Evolutionary conservation across 208 protist genomes (phyloP).

Genomic region (Acanthamoeba rhysodes): DNA sequence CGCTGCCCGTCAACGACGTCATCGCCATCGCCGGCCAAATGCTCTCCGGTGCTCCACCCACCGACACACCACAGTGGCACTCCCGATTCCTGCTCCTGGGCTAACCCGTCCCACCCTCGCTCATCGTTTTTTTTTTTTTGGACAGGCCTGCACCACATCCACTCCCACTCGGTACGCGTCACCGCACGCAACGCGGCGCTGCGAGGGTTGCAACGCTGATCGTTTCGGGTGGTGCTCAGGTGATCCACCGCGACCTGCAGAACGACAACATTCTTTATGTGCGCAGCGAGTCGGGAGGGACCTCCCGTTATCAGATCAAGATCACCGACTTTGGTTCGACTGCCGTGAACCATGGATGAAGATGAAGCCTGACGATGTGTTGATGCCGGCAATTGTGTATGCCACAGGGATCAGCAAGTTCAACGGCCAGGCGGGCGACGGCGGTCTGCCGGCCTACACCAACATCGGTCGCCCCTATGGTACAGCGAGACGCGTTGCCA

Average conservation of each 20-base stretch:
- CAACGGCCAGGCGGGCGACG: neutral
- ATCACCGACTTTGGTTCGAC: conserved; percentile 16
- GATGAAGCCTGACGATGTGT: too few species aligned
- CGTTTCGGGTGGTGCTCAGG: neutral
- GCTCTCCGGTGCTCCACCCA: neutral
- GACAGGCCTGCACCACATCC: conserved; percentile 31
- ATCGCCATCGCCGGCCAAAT: conserved; percentile 35
- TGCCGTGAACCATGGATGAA: too few species aligned
- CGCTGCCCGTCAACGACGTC: neutral
- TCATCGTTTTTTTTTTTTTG: too few species aligned
- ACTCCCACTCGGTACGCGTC: neutral
- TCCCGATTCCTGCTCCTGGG: neutral
- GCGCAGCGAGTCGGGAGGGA: neutral
- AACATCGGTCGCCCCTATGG: conserved; percentile 9
- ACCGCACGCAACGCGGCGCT: neutral
- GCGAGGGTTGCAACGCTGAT: too few species aligned
- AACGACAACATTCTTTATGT: conserved; percentile 24
- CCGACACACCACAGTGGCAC: neutral
- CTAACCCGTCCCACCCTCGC: neutral
- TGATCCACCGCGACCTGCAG: conserved; percentile 10
- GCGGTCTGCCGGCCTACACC: conserved; percentile 33
- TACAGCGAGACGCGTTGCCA: neutral
- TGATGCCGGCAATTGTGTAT: too few species aligned
- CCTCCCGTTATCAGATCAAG: conserved; percentile 11
- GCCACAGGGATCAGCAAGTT: conserved; percentile 53